These are phyloP conservation scores for Thelonectria discophora DNA, from an alignment of 2,329 filamentous ascomycete genomes.

Conservation along the genomic window DNA sequence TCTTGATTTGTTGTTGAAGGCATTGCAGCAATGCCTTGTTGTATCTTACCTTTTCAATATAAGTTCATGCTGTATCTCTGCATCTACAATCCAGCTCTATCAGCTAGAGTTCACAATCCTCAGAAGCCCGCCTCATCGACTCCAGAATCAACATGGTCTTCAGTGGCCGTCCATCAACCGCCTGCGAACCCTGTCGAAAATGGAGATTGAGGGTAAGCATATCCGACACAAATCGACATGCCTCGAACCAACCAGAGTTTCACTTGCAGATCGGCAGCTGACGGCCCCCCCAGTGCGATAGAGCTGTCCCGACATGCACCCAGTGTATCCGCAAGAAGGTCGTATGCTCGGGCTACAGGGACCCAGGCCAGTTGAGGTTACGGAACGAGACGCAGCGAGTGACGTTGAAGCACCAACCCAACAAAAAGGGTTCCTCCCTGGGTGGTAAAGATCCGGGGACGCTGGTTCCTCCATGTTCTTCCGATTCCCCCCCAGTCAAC, in stretches of 20 bases:
- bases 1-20: neutral
- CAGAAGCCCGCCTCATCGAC: neutral
- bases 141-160: slow-evolving; percentile 38
- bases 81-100: no score
- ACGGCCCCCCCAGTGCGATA: slow-evolving; percentile 37
- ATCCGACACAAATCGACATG: neutral
- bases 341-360: slow-evolving; percentile 39
- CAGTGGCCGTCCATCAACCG: slow-evolving; percentile 42
- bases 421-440: slow-evolving; percentile 1
- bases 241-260: neutral
- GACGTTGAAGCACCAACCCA: slow-evolving; percentile 28
- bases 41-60: neutral
- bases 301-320: slow-evolving; percentile 36
- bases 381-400: slow-evolving; percentile 40
- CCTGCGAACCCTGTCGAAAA: slow-evolving; percentile 41
- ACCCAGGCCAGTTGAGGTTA: slow-evolving; percentile 36
- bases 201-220: slow-evolving; percentile 38
- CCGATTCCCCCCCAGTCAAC: neutral
- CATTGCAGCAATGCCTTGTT: neutral
- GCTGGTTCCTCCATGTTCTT: neutral
- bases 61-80: no score
- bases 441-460: neutral
- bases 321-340: slow-evolving; percentile 43
- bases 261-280: neutral
- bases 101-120: no score